Base-by-base conservation (phyloP, 441 rosid genomes). In the Adansonia gregorii region DNA sequence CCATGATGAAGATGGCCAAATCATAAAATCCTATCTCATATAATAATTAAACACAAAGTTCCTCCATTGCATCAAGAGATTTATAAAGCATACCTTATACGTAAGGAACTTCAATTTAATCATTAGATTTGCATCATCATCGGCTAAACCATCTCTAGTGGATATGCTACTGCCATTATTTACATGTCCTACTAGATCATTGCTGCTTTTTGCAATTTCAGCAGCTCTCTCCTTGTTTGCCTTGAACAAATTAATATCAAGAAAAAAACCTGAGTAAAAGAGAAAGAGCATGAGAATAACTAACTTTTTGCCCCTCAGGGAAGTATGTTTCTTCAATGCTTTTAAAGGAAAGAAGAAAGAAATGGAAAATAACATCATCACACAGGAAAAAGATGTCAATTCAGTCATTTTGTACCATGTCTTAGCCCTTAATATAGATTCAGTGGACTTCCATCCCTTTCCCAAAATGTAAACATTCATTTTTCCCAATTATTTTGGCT, bases 111-210 rank as follows among this genome's bases (percentile, higher is more conserved):
- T 96, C 80, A 96, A 22, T 85, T 96, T 96, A 74, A 94, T 92
- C 99, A 96, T 96, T 71, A 96, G 79, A 86, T 94, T 94, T 78
- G 96, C 89, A 87, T 96, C 98, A 56, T 92, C 95, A 82, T 93
- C 94, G 67, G 97, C 97, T 82, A 96, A 88, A 82, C 81, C 88
- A 78, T 86, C 91, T 56, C 72, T 81, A 74, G 83, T 78, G 61
- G 80, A 78, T 58, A 64, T 54, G 79, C 80, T 78, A 78, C 83
- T 83, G 82, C 54, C 79, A 73, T 83, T 91, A 82, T 82, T 81
- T 78, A 76, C 77, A 83, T 77, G 86, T 64, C 76, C 91, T 59
- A 74, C 80, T 0, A 75, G 67, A 79, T 76, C 77, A 63, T 78
- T 83, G 56, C 69, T 81, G 78, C 73, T 78, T 76, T 85, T 87